Evolutionary conservation across 106 monocot genomes (phyloP).

Genomic region (Hemerocallis citrina): DNA sequence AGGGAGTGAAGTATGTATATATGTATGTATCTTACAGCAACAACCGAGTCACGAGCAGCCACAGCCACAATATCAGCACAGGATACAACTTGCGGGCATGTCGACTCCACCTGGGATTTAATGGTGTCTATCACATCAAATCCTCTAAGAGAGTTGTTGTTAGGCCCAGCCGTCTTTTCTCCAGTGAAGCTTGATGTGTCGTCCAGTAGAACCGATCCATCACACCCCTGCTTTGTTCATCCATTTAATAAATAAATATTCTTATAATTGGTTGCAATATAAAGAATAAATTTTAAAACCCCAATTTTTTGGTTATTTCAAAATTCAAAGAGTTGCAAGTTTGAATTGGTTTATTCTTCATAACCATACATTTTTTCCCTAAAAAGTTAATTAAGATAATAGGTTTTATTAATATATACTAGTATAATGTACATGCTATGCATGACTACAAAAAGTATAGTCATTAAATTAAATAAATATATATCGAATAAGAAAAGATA

Average conservation of each 20-base stretch:
- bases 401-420: no score
- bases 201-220: slow-evolving; percentile 25
- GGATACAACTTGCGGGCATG: slow-evolving; percentile 21
- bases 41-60: slow-evolving; percentile 44
- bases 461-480: no score
- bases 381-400: no score
- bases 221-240: slow-evolving; percentile 23
- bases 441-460: no score
- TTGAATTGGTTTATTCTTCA: neutral
- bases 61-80: slow-evolving; percentile 59
- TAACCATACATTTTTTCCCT: no score
- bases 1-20: neutral
- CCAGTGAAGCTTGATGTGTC: slow-evolving; percentile 17
- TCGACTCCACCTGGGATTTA: slow-evolving; percentile 11
- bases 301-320: neutral
- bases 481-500: no score
- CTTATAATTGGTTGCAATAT: neutral
- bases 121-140: slow-evolving; percentile 46
- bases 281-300: neutral
- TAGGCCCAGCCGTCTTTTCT: slow-evolving; percentile 20
- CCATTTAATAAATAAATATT: neutral
- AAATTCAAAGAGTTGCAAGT: neutral
- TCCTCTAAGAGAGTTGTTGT: slow-evolving; percentile 40
- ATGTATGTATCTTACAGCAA: slow-evolving; percentile 9
- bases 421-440: no score